Percentiles rank a stretch among this genome's conserved stretches.
Conservation (phyloP, 2,329 filamentous ascomycete genomes). For the Alternaria longipes region DNA sequence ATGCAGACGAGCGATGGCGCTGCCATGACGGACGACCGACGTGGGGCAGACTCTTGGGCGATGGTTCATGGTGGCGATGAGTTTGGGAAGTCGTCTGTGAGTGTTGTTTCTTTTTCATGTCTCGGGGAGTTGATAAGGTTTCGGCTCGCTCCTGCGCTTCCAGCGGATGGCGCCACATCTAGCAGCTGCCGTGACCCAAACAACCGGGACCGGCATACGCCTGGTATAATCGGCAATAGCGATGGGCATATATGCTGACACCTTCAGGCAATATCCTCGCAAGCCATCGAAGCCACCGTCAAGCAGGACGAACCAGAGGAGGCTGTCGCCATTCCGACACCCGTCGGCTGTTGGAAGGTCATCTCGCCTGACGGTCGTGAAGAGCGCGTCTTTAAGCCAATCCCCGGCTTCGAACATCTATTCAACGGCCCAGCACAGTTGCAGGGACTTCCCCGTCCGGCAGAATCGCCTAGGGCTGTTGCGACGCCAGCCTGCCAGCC, state of each 20-base stretch:
- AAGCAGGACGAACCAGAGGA: slow-evolving; percentile 9
- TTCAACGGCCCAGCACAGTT: slow-evolving; percentile 18
- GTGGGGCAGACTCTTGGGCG: slow-evolving; percentile 15
- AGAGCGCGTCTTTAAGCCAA: slow-evolving; percentile 30
- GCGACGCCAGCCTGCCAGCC: neutral
- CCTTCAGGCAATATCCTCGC: slow-evolving; percentile 9
- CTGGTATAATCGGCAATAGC: slow-evolving; percentile 1
- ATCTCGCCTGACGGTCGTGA: slow-evolving; percentile 33
- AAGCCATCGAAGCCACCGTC: neutral
- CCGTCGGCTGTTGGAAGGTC: slow-evolving; percentile 32
- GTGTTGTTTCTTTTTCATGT: slow-evolving; percentile 7
- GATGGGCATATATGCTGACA: slow-evolving; percentile 6
- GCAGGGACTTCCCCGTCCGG: neutral
- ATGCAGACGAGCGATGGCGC: neutral
- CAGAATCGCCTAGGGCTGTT: neutral
- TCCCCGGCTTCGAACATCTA: slow-evolving; percentile 39
- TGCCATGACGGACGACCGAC: slow-evolving; percentile 1
- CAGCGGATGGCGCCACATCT: too few relatives aligned
- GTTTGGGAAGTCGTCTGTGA: neutral
- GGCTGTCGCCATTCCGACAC: slow-evolving; percentile 24
- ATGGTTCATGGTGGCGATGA: neutral
- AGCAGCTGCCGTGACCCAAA: slow-evolving; percentile 10
- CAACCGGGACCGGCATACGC: neutral
- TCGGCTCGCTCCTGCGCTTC: slow-evolving; percentile 15
- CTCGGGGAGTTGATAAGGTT: slow-evolving; percentile 18